Evolutionary conservation across 345 rosid species (phyloP), one percentile per base, ranked within the genome.

Genomic region (Salix exigua): DNA sequence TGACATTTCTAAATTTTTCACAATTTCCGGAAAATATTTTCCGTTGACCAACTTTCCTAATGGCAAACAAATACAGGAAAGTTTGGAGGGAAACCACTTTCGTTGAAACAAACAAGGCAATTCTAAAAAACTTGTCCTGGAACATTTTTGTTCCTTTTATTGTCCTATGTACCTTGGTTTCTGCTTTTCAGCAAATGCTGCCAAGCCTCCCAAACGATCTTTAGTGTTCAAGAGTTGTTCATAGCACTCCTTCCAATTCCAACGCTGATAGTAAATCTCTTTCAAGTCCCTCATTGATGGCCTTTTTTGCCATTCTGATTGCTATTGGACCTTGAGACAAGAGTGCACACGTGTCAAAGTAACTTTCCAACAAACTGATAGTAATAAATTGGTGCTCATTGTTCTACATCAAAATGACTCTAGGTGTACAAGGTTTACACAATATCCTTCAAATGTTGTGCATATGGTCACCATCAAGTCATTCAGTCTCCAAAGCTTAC

Each of bases 161-260:
- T 86, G 75, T 25, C 98, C 96, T 25, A 18, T 81, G 73, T 91
- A 95, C 60, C 71, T 73, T 60, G 97, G 97, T 84, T 91, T 91
- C 76, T 97, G 88, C 81, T 87, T 95, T 87, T 94, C 94, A 5
- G 93, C 93, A 82, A 92, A 94, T 80, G 99, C 94, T 48, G 89
- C 92, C 86, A 95, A 84, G 58, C 97, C 97, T 86, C 93, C 97
- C 81, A 91, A 85, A 28, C 97, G 93, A 83, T 95, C 97, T 48
- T 88, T 73, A 3, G 97, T 89, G 84, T 88, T 71, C 70, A 95
- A 75, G 71, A 82, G 42, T 73, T 78, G 84, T 78, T 85, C 81
- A 72, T 95, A 90, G 85, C 97, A 91, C 77, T 86, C 88, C 93
- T 84, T 95, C 99, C 67, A 89, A 64, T n/a, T 89, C 94, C 79